These are phyloP conservation scores for Rhizopogon rudus DNA, from an alignment of 768 basidiomycete species.

Conservation along the genomic window DNA sequence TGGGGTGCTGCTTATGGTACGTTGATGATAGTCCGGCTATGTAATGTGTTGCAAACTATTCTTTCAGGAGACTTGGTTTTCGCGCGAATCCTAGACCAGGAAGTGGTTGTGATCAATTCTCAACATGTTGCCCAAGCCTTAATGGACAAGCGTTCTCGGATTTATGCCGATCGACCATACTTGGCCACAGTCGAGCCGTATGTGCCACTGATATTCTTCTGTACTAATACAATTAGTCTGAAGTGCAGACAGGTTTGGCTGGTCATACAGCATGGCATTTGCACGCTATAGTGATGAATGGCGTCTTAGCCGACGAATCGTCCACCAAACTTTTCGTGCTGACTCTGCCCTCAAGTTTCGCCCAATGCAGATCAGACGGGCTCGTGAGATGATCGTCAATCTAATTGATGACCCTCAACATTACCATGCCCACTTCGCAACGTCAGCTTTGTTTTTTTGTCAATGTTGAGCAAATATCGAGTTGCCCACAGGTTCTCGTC, in stretches of 20 bases:
- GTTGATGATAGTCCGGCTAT: not conserved
- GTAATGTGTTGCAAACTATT: too few species aligned
- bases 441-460: conserved; percentile 4
- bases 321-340: conserved; percentile 1
- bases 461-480: not conserved
- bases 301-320: conserved; percentile 22
- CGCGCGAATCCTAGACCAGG: too few species aligned
- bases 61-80: too few species aligned
- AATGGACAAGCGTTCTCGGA: conserved; percentile 2
- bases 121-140: not conserved
- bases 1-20: conserved; percentile 8
- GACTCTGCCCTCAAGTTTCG: not conserved
- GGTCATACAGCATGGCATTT: not conserved
- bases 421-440: conserved; percentile 8
- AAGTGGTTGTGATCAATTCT: too few species aligned
- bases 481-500: not conserved
- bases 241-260: not conserved
- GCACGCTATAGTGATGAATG: not conserved
- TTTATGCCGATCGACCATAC: conserved; percentile 2
- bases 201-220: not conserved
- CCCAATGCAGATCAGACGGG: conserved; percentile 1
- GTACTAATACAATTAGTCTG: not conserved
- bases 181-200: not conserved
- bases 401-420: not conserved
- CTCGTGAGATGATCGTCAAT: not conserved